Percentiles rank a stretch among this genome's conserved stretches.
Evolutionary conservation across 148 eudicot genomes (phyloP).

Genomic region (Euryodendron excelsum): DNA sequence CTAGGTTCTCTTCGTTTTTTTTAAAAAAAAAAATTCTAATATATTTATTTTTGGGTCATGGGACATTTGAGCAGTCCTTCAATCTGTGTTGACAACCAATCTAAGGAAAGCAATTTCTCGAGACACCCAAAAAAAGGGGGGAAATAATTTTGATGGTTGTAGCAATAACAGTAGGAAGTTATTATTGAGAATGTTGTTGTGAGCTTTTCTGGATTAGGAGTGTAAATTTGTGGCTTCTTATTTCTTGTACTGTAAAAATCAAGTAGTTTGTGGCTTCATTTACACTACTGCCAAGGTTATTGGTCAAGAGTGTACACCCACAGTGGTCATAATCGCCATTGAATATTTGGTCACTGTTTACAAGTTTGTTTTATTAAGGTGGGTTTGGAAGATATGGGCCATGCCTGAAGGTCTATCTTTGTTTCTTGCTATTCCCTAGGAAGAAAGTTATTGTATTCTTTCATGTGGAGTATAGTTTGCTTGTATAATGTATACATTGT

Average conservation of each 20-base stretch:
- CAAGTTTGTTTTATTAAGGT: background rate
- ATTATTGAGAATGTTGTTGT: background rate
- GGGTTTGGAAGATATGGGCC: background rate
- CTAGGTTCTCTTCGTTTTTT: no score
- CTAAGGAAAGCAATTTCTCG: no score
- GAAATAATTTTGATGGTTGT: no score
- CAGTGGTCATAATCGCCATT: background rate
- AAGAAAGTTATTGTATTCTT: background rate
- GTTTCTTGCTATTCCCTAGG: background rate
- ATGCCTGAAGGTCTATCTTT: background rate
- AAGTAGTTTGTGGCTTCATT: no score
- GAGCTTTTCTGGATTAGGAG: background rate
- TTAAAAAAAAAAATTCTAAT: no score
- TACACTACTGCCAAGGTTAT: background rate
- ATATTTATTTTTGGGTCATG: no score
- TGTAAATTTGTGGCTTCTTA: background rate
- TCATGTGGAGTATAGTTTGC: background rate
- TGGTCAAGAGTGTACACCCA: background rate
- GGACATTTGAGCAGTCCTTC: no score
- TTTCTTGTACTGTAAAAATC: background rate
- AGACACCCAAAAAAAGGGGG: no score
- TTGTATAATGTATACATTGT: background rate
- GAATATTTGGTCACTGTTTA: background rate
- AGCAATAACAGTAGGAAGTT: background rate
- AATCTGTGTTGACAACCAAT: no score